These are phyloP conservation scores for Albophoma yamanashiensis DNA, from an alignment of 2,329 filamentous ascomycete species.

Conservation along the genomic window DNA sequence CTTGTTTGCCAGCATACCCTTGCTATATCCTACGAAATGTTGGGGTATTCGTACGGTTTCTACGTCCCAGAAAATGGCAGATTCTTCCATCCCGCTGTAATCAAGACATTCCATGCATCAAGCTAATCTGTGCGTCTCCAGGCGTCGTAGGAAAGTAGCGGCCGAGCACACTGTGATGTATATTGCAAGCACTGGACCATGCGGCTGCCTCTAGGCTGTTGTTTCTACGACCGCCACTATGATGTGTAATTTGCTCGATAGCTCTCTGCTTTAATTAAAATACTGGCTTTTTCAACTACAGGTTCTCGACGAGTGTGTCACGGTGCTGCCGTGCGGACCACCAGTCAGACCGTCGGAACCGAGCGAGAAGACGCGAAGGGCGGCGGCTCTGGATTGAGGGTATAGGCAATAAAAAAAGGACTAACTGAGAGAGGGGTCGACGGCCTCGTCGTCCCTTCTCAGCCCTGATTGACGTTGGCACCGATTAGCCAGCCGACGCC, in stretches of 20 bases:
- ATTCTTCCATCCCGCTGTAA: neutral
- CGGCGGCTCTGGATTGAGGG: neutral
- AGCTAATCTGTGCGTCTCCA: neutral
- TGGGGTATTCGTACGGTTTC: neutral
- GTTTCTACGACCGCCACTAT: neutral
- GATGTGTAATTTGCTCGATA: neutral
- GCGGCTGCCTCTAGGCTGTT: neutral
- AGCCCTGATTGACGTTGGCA: constrained; percentile 26
- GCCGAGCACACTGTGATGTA: neutral
- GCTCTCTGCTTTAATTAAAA: neutral
- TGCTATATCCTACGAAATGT: neutral
- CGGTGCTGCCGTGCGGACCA: no score
- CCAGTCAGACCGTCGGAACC: neutral
- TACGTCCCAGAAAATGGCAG: neutral
- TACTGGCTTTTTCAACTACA: neutral
- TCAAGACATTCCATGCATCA: neutral
- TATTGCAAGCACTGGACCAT: neutral
- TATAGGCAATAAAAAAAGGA: neutral
- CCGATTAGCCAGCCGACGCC: constrained; percentile 59
- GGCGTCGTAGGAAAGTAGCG: neutral
- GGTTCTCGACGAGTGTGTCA: neutral
- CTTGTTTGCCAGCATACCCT: neutral
- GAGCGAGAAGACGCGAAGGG: neutral
- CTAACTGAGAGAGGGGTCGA: neutral
- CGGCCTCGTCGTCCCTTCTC: neutral